These are phyloP conservation scores for Crepidotus variabilis DNA, from an alignment of 768 basidiomycete genomes.

Conservation along the genomic window DNA sequence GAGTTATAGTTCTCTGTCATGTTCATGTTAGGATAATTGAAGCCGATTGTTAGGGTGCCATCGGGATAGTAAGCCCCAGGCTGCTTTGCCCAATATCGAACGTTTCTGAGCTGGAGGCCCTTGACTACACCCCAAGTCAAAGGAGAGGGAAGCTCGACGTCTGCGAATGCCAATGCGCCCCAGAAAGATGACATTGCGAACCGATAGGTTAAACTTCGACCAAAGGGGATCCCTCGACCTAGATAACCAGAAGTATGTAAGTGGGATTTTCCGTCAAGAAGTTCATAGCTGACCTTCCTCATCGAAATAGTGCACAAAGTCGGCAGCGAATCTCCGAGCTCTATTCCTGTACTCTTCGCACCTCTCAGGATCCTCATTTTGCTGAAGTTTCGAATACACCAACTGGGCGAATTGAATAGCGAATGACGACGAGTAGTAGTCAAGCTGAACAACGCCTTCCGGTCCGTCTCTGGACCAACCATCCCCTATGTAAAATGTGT, in stretches of 20 bases:
- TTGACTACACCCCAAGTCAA: conserved; percentile 74
- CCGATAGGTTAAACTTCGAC: conserved; percentile 71
- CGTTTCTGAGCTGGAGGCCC: conserved; percentile 67
- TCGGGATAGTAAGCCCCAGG: conserved; percentile 58
- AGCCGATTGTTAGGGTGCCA: conserved; percentile 72
- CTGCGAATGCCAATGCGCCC: conserved; percentile 70
- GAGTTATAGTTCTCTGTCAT: conserved; percentile 82
- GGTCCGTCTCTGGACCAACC: conserved; percentile 80
- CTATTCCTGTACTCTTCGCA: conserved; percentile 63
- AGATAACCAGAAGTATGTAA: background rate
- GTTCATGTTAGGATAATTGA: conserved; percentile 66
- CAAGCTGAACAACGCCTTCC: conserved; percentile 72
- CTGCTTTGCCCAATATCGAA: conserved; percentile 68
- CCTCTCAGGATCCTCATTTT: conserved; percentile 57
- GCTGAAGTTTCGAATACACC: conserved; percentile 63
- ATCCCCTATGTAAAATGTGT: conserved; percentile 73
- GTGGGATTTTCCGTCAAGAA: background rate
- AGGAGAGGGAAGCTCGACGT: conserved; percentile 64
- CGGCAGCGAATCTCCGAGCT: conserved; percentile 58
- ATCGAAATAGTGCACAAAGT: conserved; percentile 77
- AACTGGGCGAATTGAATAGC: conserved; percentile 76
- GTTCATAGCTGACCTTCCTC: conserved; percentile 46
- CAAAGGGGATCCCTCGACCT: conserved; percentile 76
- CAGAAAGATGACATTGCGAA: conserved; percentile 84
- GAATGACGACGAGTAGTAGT: conserved; percentile 78